Conservation (phyloP, 1,139 yeast species). For the Candida tropicalis region DNA sequence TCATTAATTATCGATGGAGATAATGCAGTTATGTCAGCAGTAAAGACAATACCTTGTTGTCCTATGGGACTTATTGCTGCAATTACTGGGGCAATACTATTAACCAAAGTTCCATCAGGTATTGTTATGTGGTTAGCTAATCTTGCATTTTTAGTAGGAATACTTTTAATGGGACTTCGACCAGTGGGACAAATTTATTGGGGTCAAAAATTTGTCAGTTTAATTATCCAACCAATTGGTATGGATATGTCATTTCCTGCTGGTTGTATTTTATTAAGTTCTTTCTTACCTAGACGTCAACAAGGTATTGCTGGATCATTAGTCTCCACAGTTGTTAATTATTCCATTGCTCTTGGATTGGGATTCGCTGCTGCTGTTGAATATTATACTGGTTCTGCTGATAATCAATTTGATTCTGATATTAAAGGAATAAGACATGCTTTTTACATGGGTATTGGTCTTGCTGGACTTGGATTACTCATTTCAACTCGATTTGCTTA, state of each 20-base stretch:
- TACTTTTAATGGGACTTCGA: constrained; percentile 44
- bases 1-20: constrained; percentile 30
- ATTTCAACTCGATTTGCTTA: constrained; percentile 25
- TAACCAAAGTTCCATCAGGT: constrained; percentile 42
- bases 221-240: constrained; percentile 53
- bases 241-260: constrained; percentile 73
- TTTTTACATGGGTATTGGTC: constrained; percentile 52
- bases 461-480: constrained; percentile 48
- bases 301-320: constrained; percentile 72
- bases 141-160: constrained; percentile 45
- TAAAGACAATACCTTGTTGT: constrained; percentile 41
- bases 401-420: constrained; percentile 25
- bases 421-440: constrained; percentile 46
- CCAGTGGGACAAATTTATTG: constrained; percentile 53
- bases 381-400: constrained; percentile 37
- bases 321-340: constrained; percentile 62
- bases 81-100: constrained; percentile 38
- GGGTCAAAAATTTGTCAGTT: constrained; percentile 54
- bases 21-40: constrained; percentile 39
- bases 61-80: constrained; percentile 52
- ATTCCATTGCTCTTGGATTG: constrained; percentile 63
- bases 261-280: constrained; percentile 53
- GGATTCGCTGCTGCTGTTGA: constrained; percentile 70
- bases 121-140: constrained; percentile 48
- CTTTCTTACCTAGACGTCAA: constrained; percentile 51